A percentile compares a stretch with the other conserved stretches of the same genome.
Conservation (phyloP, 2,329 filamentous ascomycete genomes). For the Talaromyces pinophilus region DNA sequence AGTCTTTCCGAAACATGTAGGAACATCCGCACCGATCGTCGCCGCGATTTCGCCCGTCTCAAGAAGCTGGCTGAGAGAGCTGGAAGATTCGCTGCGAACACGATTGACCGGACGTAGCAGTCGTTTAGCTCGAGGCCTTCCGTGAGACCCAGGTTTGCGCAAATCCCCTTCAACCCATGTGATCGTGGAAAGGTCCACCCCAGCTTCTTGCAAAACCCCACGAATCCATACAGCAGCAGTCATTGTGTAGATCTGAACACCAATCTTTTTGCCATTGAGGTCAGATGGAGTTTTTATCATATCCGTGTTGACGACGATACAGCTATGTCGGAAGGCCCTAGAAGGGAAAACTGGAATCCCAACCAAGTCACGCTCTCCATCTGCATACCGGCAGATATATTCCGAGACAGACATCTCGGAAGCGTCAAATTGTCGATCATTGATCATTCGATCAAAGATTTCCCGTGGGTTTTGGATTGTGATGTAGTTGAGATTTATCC, state of each 20-base stretch:
- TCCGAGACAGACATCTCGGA: slow-evolving; percentile 30
- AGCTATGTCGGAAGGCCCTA: slow-evolving; percentile 35
- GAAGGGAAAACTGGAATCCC: slow-evolving; percentile 32
- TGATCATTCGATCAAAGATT: slow-evolving; percentile 37
- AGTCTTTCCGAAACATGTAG: slow-evolving; percentile 34
- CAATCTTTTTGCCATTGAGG: slow-evolving; percentile 38
- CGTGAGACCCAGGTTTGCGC: slow-evolving; percentile 33
- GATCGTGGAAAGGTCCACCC: slow-evolving; percentile 35
- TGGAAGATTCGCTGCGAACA: slow-evolving; percentile 26
- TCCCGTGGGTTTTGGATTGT: slow-evolving; percentile 35
- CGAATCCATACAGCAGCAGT: slow-evolving; percentile 43
- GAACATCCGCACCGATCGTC: slow-evolving; percentile 39
- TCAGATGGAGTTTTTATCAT: slow-evolving; percentile 34
- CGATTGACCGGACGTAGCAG: slow-evolving; percentile 23
- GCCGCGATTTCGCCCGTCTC: slow-evolving; percentile 42
- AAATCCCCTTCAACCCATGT: slow-evolving; percentile 40
- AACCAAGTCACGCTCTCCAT: slow-evolving; percentile 27
- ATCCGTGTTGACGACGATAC: slow-evolving; percentile 37
- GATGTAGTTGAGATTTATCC: slow-evolving; percentile 37
- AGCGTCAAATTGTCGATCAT: slow-evolving; percentile 28
- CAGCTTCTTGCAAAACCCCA: slow-evolving; percentile 36
- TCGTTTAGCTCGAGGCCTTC: slow-evolving; percentile 31
- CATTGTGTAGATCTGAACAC: slow-evolving; percentile 43
- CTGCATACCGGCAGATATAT: slow-evolving; percentile 26
- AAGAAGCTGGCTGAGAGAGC: slow-evolving; percentile 36